Evolutionary conservation across 768 basidiomycete genomes (phyloP).

Genomic region (Rhodotorula diobovata): DNA sequence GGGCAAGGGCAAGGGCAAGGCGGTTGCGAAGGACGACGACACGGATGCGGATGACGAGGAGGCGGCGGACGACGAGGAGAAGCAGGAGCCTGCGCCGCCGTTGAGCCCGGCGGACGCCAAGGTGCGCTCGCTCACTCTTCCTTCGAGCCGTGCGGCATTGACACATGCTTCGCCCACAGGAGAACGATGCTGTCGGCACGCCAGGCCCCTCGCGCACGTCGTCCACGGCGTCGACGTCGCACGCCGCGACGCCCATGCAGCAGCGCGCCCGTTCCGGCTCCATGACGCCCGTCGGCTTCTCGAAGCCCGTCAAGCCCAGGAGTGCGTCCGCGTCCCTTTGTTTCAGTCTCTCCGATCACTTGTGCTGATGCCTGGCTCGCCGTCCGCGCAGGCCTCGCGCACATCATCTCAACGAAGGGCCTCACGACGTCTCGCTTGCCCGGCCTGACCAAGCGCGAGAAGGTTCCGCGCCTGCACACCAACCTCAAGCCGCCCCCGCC

Average conservation of each 20-base stretch:
- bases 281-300: background rate
- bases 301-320: conserved; percentile 12
- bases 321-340: conserved; percentile 4
- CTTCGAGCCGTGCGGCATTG: too few relatives aligned
- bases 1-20: background rate
- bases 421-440: conserved; percentile 15
- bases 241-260: background rate
- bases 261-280: conserved; percentile 2
- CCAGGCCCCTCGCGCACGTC: background rate
- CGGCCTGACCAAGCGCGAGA: conserved; percentile 15
- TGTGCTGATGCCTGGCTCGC: too few relatives aligned
- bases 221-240: background rate
- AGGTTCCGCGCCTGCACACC: conserved; percentile 22
- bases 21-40: background rate
- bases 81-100: background rate
- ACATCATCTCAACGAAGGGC: conserved; percentile 15
- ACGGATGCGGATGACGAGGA: conserved; percentile 12
- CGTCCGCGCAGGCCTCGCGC: conserved; percentile 18
- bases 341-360: background rate
- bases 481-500: conserved; percentile 36
- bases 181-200: background rate
- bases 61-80: background rate
- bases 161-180: background rate
- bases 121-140: background rate
- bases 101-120: background rate